Percentiles rank a stretch among this genome's conserved stretches.
Evolutionary conservation across 2,329 filamentous ascomycete species (phyloP).

Genomic region (Cladorrhinum sp.): DNA sequence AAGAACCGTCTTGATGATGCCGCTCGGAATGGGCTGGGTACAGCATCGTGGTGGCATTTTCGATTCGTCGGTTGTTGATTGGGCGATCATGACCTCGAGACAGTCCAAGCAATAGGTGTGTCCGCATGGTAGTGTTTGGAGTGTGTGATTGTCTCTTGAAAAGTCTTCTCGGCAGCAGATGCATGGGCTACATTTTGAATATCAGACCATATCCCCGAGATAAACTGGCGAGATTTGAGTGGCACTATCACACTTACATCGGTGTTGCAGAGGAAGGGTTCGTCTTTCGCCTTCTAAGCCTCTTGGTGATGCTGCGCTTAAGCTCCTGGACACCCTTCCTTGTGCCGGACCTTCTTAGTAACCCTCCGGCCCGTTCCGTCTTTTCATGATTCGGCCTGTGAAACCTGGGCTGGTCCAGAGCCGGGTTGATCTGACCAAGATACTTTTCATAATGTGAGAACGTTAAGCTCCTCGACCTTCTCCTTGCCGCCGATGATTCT

Average conservation of each 20-base stretch:
- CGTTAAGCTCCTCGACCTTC: conserved; percentile 40
- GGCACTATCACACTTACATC: conserved; percentile 32
- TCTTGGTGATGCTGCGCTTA: conserved; percentile 43
- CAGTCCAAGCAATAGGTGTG: conserved; percentile 58
- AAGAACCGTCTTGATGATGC: conserved; percentile 48
- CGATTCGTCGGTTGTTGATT: conserved; percentile 54
- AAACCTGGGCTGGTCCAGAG: conserved; percentile 43
- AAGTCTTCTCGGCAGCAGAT: conserved; percentile 56
- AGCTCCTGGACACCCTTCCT: conserved; percentile 46
- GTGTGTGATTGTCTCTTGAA: conserved; percentile 35
- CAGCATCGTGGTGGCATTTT: conserved; percentile 64
- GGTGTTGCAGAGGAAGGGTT: conserved; percentile 23
- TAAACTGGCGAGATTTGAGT: background rate
- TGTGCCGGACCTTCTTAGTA: conserved; percentile 45
- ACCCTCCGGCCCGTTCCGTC: conserved; percentile 33
- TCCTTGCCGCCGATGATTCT: conserved; percentile 29
- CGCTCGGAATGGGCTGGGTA: conserved; percentile 50
- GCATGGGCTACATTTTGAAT: conserved; percentile 45
- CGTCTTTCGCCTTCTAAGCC: conserved; percentile 36
- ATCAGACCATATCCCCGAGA: background rate
- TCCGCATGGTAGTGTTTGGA: conserved; percentile 54
- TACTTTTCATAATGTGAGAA: conserved; percentile 54
- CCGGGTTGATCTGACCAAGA: conserved; percentile 43
- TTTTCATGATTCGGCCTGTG: conserved; percentile 32
- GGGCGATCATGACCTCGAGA: conserved; percentile 50